These are phyloP conservation scores for Claviceps sp. DNA, from an alignment of 2,329 filamentous ascomycete species.

Conservation along the genomic window DNA sequence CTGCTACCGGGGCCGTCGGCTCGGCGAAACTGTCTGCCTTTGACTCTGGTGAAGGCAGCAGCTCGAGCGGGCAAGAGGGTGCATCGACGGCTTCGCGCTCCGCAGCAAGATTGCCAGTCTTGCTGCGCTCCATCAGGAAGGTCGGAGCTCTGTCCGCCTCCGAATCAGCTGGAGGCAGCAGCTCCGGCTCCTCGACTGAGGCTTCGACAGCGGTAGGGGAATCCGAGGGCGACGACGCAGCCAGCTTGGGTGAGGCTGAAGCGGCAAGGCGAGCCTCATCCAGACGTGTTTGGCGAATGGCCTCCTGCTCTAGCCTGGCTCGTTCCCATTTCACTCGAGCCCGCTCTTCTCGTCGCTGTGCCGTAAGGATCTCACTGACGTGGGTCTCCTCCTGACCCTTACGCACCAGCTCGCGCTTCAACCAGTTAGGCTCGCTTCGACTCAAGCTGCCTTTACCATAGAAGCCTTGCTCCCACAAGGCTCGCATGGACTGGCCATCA, in stretches of 20 bases:
- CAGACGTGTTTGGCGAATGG: slow-evolving; percentile 55
- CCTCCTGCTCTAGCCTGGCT: slow-evolving; percentile 75
- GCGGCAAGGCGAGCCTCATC: slow-evolving; percentile 27
- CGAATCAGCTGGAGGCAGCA: neutral
- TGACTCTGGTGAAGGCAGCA: too few species aligned
- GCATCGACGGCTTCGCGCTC: too few species aligned
- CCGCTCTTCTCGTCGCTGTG: slow-evolving; percentile 64
- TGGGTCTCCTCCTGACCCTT: slow-evolving; percentile 48
- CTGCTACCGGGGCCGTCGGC: too few species aligned
- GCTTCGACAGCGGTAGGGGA: neutral
- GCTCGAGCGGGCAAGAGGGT: too few species aligned
- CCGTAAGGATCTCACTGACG: slow-evolving; percentile 74
- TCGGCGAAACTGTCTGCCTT: too few species aligned
- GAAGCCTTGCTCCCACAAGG: slow-evolving; percentile 92
- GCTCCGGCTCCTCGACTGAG: neutral
- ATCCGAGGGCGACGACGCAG: neutral
- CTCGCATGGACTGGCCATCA: slow-evolving; percentile 60
- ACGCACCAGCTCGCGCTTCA: slow-evolving; percentile 66
- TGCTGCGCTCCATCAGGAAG: neutral
- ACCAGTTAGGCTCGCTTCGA: slow-evolving; percentile 89
- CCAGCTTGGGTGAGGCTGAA: slow-evolving; percentile 3
- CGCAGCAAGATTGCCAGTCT: neutral
- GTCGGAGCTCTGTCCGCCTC: neutral
- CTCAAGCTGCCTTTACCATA: slow-evolving; percentile 91
- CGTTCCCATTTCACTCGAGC: slow-evolving; percentile 80